Evolutionary conservation across 1,284 basidiomycete genomes (phyloP), one percentile per base, ranked within the genome.

Genomic region (Boletus albobrunnescens): DNA sequence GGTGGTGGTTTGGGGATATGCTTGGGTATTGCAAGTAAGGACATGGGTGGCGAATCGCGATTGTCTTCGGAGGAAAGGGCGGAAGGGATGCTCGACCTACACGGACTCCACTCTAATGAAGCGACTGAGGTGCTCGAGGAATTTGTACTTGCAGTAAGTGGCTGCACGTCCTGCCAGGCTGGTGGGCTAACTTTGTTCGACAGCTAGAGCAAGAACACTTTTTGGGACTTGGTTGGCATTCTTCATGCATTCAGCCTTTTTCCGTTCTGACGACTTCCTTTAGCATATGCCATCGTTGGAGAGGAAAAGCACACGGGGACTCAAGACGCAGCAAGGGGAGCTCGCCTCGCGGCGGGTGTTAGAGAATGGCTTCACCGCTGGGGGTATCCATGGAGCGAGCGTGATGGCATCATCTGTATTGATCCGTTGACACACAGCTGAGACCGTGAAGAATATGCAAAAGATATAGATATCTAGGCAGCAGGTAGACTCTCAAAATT

Each of bases 351-450:
- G 4, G 79, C 85, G 2, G 89, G 88, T 14, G 84, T 97, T 35
- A 85, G 89, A 56, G 89, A 92, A 63, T 95, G 88, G 81, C 70
- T 97, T 39, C 86, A 90, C 57, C 82, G 87, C 45, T 97, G 92
- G 90, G 89, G 88, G 41, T 95, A 94, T 69, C 90, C 94, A n/a
- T 95, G 92, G 90, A 90, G 80, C 67, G 94, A 97, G 67, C 79
- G 83, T 12, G 91, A 91, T 56, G 94, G 94, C 2, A 81, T 94
- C 45, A 78, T 97, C 40, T 94, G 88, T 61, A 82, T 95, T 41
- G 94, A 97, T 66, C 72, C 85, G 24, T 70, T 90, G 55, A 91
- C 87, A 24, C 90, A 91, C 61, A 67, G n/a, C n/a, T n/a, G n/a
- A n/a, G n/a, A n/a, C n/a, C n/a, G n/a, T n/a, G n/a, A n/a, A n/a